phyloP scores from a whole-genome alignment of 2,329 filamentous ascomycete species.

The Dactylellina leptospora region DNA sequence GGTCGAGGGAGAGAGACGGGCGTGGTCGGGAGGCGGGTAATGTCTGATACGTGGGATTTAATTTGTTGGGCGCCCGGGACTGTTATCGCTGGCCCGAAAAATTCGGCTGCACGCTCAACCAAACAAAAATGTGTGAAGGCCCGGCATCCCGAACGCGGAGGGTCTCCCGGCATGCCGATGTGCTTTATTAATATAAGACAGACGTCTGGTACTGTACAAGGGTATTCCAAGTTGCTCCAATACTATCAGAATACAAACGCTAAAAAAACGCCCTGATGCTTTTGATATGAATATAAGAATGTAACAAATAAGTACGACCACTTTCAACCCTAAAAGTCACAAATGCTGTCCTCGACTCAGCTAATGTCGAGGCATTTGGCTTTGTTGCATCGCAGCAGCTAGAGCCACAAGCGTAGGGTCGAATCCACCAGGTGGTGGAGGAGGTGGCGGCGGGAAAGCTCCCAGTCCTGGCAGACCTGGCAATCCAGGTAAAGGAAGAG shows the following conservation, averaged over 20 bases:
- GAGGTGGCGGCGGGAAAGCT: conserved; percentile 34
- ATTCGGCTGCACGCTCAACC: conserved; percentile 48
- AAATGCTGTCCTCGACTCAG: neutral
- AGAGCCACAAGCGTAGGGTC: conserved; percentile 35
- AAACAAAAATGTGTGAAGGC: conserved; percentile 17
- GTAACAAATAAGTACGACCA: neutral
- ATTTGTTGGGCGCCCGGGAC: conserved; percentile 48
- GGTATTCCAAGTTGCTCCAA: conserved; percentile 21
- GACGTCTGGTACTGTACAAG: conserved; percentile 13
- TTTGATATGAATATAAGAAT: neutral
- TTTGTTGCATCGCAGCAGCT: conserved; percentile 38
- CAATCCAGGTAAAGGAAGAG: conserved; percentile 36
- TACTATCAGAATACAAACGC: conserved; percentile 5
- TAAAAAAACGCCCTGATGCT: conserved; percentile 19
- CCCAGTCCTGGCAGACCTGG: conserved; percentile 46
- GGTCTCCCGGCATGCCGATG: conserved; percentile 19
- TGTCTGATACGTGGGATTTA: conserved; percentile 50
- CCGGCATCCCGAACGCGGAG: conserved; percentile 46
- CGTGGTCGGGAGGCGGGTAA: neutral
- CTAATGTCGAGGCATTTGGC: conserved; percentile 29
- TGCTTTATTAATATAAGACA: neutral
- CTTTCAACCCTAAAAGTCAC: neutral
- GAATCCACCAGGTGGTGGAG: conserved; percentile 39
- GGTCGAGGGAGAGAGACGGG: neutral
- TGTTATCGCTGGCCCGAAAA: conserved; percentile 29